Evolutionary conservation across 805 yeast genomes (phyloP).

Genomic region (Nakazawaea ishiwadae): DNA sequence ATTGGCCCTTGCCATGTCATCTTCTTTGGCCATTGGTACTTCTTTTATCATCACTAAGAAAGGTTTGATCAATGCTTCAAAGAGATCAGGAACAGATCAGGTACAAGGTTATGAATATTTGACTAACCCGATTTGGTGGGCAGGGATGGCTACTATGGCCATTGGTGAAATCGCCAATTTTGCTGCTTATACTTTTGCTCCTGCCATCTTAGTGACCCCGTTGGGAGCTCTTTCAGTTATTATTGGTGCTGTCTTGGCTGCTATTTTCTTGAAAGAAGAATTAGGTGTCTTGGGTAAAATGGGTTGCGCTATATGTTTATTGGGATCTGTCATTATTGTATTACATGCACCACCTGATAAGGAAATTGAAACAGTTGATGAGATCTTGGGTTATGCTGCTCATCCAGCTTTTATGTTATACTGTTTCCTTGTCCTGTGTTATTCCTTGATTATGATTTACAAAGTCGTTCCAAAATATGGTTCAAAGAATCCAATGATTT

Average conservation of each 20-base stretch:
- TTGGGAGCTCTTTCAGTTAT: constrained; percentile 87
- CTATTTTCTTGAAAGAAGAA: constrained; percentile 79
- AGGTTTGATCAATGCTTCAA: constrained; percentile 70
- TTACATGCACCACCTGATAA: constrained; percentile 94
- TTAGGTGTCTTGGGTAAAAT: constrained; percentile 82
- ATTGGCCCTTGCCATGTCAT: constrained; percentile 78
- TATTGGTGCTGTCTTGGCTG: constrained; percentile 88
- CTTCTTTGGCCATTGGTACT: constrained; percentile 86
- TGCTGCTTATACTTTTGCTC: constrained; percentile 94
- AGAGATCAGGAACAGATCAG: constrained; percentile 49
- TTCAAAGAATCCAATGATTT: constrained; percentile 77
- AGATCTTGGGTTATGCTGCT: constrained; percentile 73
- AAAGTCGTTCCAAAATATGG: constrained; percentile 81
- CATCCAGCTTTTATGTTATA: constrained; percentile 74
- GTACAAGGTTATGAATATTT: constrained; percentile 78
- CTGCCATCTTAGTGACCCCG: constrained; percentile 89
- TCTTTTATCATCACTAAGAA: constrained; percentile 86
- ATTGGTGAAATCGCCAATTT: constrained; percentile 88
- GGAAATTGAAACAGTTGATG: constrained; percentile 84
- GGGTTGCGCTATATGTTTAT: constrained; percentile 88
- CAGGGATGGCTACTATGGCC: constrained; percentile 88
- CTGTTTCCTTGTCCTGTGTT: constrained; percentile 54
- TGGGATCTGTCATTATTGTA: constrained; percentile 85
- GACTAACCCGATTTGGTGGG: constrained; percentile 90
- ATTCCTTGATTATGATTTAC: constrained; percentile 75